These are phyloP conservation scores for Phyllostachys edulis DNA, from an alignment of 176 grass and related monocot genomes.

Conservation along the genomic window DNA sequence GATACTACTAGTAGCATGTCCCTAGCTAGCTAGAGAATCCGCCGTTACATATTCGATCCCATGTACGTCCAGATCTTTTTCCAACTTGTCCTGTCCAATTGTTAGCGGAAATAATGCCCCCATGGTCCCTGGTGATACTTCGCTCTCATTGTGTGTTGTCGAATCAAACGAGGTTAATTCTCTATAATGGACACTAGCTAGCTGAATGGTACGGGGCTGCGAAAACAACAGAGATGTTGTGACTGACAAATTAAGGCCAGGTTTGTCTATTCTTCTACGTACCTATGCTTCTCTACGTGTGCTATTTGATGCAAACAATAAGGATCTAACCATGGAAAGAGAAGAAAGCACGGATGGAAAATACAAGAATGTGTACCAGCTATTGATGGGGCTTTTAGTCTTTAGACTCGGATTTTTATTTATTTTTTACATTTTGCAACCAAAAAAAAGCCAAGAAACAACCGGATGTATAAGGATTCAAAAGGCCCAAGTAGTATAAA, in stretches of 20 bases:
- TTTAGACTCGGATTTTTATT: too few species aligned
- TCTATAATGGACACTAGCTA: background rate
- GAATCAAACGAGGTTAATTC: background rate
- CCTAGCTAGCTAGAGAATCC: background rate
- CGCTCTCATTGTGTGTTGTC: constrained; percentile 1
- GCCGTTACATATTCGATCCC: background rate
- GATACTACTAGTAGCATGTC: background rate
- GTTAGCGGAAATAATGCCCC: background rate
- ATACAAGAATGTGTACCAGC: too few species aligned
- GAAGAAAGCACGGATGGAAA: too few species aligned
- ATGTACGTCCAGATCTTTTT: background rate
- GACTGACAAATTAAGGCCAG: background rate
- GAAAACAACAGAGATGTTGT: background rate
- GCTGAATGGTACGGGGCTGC: background rate
- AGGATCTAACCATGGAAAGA: too few species aligned
- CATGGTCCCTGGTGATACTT: background rate
- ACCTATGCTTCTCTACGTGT: background rate
- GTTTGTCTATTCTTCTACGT: background rate
- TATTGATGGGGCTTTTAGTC: too few species aligned
- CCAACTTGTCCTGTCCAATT: background rate
- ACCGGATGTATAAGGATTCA: too few species aligned
- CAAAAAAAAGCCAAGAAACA: too few species aligned
- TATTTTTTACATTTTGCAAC: too few species aligned
- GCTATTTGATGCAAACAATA: too few species aligned
- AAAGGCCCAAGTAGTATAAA: too few species aligned